A percentile compares a stretch with the other conserved stretches of the same genome.
Conservation (phyloP, 177 flowering plant species). For the Vitis hybrid region DNA sequence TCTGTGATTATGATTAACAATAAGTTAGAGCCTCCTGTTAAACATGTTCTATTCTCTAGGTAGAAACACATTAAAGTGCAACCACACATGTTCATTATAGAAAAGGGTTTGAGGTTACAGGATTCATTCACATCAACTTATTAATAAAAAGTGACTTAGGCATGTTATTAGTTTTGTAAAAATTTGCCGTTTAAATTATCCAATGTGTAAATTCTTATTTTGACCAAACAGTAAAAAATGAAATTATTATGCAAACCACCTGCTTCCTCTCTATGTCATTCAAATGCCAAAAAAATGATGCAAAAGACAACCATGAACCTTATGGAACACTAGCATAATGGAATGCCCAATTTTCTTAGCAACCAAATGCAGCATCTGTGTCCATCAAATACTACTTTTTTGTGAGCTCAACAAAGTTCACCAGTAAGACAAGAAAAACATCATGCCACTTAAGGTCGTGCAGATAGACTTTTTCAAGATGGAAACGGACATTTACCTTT, state of each 20-base stretch:
- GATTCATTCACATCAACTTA: too few relatives aligned
- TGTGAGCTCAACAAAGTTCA: neutral
- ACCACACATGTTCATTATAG: too few relatives aligned
- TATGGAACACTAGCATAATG: neutral
- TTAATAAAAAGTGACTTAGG: too few relatives aligned
- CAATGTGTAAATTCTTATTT: neutral
- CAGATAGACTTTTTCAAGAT: neutral
- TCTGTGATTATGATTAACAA: too few relatives aligned
- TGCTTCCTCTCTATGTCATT: neutral
- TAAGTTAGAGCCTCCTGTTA: too few relatives aligned
- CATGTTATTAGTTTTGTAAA: too few relatives aligned
- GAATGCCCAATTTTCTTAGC: neutral
- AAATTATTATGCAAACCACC: neutral
- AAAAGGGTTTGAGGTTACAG: too few relatives aligned
- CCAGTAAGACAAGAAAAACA: too few relatives aligned
- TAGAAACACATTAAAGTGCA: too few relatives aligned
- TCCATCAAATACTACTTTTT: neutral
- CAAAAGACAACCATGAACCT: neutral
- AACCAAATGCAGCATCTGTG: neutral
- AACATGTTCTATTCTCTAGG: too few relatives aligned
- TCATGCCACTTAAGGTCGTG: too few relatives aligned
- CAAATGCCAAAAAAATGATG: neutral
- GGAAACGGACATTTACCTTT: constrained; percentile 15
- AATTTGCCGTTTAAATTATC: too few relatives aligned
- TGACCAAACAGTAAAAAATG: neutral